Base-by-base conservation (phyloP, 257 asterid species). In the Solanum commersonii region DNA sequence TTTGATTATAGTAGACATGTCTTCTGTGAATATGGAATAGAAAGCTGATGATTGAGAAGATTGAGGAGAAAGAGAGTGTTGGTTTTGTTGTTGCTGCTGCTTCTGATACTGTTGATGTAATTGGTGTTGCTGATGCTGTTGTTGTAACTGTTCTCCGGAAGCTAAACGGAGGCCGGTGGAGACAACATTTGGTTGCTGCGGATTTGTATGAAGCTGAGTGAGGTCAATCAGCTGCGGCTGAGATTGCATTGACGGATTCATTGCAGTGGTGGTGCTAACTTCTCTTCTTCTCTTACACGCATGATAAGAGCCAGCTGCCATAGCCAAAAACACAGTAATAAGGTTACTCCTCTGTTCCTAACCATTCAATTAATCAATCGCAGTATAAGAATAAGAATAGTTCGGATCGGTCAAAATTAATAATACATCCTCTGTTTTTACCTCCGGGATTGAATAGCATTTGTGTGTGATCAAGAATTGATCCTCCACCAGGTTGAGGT, bases 91-190 rank as follows among this genome's bases (percentile, higher is more conserved):
- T 2, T 70, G 89, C 10, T 38, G 88, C 37, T 22, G 49, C 49
- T 35, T 73, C 3, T 74, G 83, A 74, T 74, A 35, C 31, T 76
- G 83, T 12, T 83, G 91, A 1, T 38, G 73, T 9, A 25, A 72
- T 37, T 52, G 89, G 22, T 70, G 89, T 5, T 40, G 88, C 33
- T 22, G 87, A 52, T 52, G 9, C 1, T 67, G 88, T 23, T 79
- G 89, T 25, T 87, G 92, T 3, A 87, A 84, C 18, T 90, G 90
- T 31, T 87, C 90, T 9, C 91, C 93, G 13, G 89, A 90, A 29
- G 93, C 87, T 42, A 92, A 76, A 52, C 91, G 91, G 29, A 92
- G 94, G 79, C 94, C 93, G 22, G 93, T 91, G 63, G 91, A 89
- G 13, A 91, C 92, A 16, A 88, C 92, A 87, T 91, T 88, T 38